A percentile compares a stretch with the other conserved stretches of the same genome.
Conservation (phyloP, 2,329 filamentous ascomycete genomes). For the Thielaviopsis euricoi region DNA sequence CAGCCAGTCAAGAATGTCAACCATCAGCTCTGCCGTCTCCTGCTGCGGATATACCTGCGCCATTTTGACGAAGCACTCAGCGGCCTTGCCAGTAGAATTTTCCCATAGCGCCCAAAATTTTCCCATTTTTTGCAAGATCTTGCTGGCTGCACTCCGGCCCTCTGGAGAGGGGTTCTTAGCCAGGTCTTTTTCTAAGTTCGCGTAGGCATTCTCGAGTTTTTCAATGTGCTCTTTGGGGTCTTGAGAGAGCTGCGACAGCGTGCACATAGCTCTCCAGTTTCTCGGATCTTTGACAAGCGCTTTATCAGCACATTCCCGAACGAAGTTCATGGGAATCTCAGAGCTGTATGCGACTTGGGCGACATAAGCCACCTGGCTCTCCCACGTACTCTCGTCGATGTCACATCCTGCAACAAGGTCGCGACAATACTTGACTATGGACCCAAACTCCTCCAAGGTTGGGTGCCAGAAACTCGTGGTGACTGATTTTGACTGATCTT, state of each 20-base stretch:
- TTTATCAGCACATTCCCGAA: neutral
- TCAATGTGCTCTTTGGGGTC: neutral
- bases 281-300: neutral
- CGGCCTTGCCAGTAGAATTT: no score
- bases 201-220: neutral
- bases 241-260: neutral
- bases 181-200: neutral
- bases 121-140: neutral
- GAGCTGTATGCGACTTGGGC: neutral
- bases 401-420: neutral
- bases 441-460: neutral
- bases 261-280: neutral
- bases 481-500: neutral
- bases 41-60: neutral
- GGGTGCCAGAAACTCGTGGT: neutral
- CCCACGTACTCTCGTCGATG: neutral
- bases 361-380: neutral
- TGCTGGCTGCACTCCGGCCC: no score
- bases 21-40: neutral
- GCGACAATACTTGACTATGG: neutral
- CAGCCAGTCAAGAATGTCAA: neutral
- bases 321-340: neutral
- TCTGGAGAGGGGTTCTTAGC: neutral
- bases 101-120: neutral
- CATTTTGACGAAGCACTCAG: neutral